Evolutionary conservation across 164 flowering plant species (phyloP), one percentile per base, ranked within the genome.

Genomic region (Liriodendron chinense): DNA sequence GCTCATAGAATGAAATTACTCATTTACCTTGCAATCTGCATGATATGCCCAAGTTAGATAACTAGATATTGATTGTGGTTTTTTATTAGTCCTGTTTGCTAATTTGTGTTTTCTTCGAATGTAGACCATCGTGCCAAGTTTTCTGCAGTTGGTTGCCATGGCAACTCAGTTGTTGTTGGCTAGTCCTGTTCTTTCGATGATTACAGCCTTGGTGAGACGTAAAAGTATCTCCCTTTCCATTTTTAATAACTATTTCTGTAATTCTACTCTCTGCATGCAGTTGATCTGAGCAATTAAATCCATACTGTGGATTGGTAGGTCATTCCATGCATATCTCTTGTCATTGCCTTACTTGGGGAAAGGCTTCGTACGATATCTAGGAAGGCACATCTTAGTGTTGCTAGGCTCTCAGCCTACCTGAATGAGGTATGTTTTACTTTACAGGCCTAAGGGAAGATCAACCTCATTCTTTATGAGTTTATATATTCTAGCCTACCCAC

Each of bases 111-210:
- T 61, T 71, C 10, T 6, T 72, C 68, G 56, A 28, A 64, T 72
- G 80, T 68, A 83, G 83, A 83, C 94, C 1, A 82, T 87, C 24
- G 89, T 94, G 26, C 99, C 98, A 22, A 85, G 90, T 82, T 68
- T 82, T 7, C 83, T 96, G 81, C 98, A 96, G 83, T 77, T 96
- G 78, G 78, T 82, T 43, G 96, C 94, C 59, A 90, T 94, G 98
- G 92, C 85, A 28, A 82, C 84, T 43, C 97, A 93, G 81, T 94
- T 96, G 98, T 48, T 94, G 76, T 79, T 71, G 74, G 81, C 91
- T 76, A 96, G 97, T 82, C 98, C 98, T 61, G 63, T 76, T 66
- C 93, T 96, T 69, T 89, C 94, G 1, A 65, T 86, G 75, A 73
- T 89, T 34, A 87, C 96, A 68, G 91, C 87, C 8, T 64, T 91